Evolutionary conservation across 176 grass and related monocot species (phyloP).

Genomic region (Triticum urartu): DNA sequence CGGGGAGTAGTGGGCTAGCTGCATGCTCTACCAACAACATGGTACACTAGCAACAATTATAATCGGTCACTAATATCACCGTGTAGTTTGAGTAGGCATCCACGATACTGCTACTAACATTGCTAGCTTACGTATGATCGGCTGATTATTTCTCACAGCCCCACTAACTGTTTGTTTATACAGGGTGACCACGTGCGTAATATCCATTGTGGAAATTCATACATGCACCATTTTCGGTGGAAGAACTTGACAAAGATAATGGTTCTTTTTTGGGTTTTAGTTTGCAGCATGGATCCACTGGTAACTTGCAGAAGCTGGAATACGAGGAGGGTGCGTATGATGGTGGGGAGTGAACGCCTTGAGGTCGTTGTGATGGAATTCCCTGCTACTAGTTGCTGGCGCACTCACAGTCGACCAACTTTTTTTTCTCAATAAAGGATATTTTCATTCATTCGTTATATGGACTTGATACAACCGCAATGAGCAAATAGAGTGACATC

Average conservation of each 20-base stretch:
- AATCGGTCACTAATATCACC: background rate
- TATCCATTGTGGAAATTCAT: constrained; percentile 15
- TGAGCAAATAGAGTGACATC: too few species aligned
- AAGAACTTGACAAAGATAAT: background rate
- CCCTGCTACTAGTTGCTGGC: background rate
- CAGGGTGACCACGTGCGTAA: constrained; percentile 29
- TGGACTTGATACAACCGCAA: too few species aligned
- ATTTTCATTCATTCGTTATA: too few species aligned
- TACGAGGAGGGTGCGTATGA: background rate
- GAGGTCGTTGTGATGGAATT: background rate
- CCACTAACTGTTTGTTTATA: constrained; percentile 43
- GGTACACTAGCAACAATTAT: constrained; percentile 10
- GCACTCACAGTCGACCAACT: background rate
- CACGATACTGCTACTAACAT: constrained; percentile 9
- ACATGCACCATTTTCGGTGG: constrained; percentile 5
- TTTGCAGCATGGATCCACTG: background rate
- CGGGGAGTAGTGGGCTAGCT: constrained; percentile 26
- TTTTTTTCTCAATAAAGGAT: too few species aligned
- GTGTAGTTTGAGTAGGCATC: constrained; percentile 45
- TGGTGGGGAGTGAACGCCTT: background rate
- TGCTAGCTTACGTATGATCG: background rate
- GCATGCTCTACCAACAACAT: constrained; percentile 27
- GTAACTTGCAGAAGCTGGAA: background rate
- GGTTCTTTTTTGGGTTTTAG: background rate
- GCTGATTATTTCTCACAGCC: constrained; percentile 12